Percentiles rank a stretch among this genome's conserved stretches.
Evolutionary conservation across 768 basidiomycete genomes (phyloP).

Genomic region (Cyathus striatus): DNA sequence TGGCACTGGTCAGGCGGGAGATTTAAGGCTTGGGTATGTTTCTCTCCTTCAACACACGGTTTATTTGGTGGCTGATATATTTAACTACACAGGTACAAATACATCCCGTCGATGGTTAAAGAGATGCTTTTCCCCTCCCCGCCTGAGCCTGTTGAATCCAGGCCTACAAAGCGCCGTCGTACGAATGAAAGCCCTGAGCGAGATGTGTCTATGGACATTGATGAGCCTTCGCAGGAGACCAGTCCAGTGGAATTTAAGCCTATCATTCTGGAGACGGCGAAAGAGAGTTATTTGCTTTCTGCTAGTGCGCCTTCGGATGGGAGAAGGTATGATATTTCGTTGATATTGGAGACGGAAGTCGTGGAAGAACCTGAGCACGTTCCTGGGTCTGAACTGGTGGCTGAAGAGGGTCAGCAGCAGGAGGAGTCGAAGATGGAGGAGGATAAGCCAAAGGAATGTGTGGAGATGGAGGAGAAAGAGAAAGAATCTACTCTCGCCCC

Average conservation of each 20-base stretch:
- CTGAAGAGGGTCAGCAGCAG: neutral
- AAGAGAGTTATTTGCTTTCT: slow-evolving; percentile 34
- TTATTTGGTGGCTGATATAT: too few relatives aligned
- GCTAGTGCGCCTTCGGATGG: slow-evolving; percentile 14
- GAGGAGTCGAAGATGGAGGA: neutral
- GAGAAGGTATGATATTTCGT: slow-evolving; percentile 30
- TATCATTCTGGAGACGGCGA: slow-evolving; percentile 34
- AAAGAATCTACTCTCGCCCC: neutral
- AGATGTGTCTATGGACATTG: slow-evolving; percentile 18
- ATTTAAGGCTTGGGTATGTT: slow-evolving; percentile 40
- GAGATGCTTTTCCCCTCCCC: slow-evolving; percentile 38
- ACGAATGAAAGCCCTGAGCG: slow-evolving; percentile 11
- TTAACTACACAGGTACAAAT: slow-evolving; percentile 52
- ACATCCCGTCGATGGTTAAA: slow-evolving; percentile 36
- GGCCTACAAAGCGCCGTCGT: slow-evolving; percentile 30
- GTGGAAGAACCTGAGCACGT: slow-evolving; percentile 8
- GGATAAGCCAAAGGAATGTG: neutral
- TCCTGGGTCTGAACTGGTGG: neutral
- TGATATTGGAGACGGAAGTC: slow-evolving; percentile 29
- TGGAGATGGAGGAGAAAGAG: neutral
- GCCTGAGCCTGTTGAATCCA: slow-evolving; percentile 9
- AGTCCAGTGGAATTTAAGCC: neutral
- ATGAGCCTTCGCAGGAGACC: slow-evolving; percentile 1
- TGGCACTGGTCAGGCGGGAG: slow-evolving; percentile 32
- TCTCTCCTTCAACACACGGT: slow-evolving; percentile 3